phyloP scores from a whole-genome alignment of 2,329 filamentous ascomycete genomes.

The Stachybotrys chartarum region DNA sequence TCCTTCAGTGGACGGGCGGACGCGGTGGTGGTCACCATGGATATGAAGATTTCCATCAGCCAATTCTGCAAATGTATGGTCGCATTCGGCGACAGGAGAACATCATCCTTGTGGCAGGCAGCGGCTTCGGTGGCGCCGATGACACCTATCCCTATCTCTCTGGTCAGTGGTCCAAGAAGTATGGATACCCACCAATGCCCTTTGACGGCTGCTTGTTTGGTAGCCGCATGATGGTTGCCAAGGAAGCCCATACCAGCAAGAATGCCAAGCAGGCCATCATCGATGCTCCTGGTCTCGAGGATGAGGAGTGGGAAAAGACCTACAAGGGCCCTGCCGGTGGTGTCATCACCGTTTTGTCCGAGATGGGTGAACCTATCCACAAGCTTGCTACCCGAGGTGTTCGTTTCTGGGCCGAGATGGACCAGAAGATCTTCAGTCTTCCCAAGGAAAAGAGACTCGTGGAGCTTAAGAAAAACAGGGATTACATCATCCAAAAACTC shows the following conservation, averaged over 20 bases:
- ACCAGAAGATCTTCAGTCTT: constrained; percentile 93
- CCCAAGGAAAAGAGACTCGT: constrained; percentile 90
- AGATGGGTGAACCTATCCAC: constrained; percentile 99
- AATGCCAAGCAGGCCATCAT: constrained; percentile 86
- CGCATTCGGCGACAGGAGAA: constrained; percentile 81
- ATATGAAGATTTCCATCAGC: constrained; percentile 91
- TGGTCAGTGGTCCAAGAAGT: constrained; percentile 79
- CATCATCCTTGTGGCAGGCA: constrained; percentile 82
- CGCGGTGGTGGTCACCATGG: constrained; percentile 93
- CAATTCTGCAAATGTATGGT: constrained; percentile 84
- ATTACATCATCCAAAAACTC: constrained; percentile 90
- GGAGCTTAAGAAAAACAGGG: constrained; percentile 80
- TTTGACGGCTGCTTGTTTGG: constrained; percentile 89
- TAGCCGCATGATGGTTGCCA: constrained; percentile 90
- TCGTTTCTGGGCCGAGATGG: constrained; percentile 97
- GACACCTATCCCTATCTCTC: constrained; percentile 92
- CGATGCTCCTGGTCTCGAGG: constrained; percentile 74
- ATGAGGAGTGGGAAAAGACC: constrained; percentile 83
- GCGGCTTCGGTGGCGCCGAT: constrained; percentile 83
- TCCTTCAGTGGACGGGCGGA: constrained; percentile 92
- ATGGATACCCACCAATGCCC: constrained; percentile 86
- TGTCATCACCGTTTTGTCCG: constrained; percentile 91
- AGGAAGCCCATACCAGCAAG: constrained; percentile 83
- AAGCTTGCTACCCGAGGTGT: constrained; percentile 97
- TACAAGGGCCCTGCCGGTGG: constrained; percentile 89